Evolutionary conservation across 768 basidiomycete genomes (phyloP).

Genomic region (Lanmaoa rubissima): DNA sequence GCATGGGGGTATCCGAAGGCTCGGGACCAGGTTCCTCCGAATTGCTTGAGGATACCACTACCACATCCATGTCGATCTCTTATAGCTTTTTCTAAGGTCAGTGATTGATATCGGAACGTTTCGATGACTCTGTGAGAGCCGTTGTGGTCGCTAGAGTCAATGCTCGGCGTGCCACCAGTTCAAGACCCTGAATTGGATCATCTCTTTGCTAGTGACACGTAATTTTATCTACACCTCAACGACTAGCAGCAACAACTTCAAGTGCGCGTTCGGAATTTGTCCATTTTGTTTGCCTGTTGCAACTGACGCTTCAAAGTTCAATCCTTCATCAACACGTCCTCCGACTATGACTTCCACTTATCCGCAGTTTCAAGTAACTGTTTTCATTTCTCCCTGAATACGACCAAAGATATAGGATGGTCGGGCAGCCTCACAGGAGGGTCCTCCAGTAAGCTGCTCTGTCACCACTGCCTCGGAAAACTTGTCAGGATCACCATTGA

Average conservation of each 20-base stretch:
- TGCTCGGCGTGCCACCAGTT: not conserved
- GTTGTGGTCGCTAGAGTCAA: not conserved
- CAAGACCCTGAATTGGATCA: too few relatives aligned
- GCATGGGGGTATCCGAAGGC: not conserved
- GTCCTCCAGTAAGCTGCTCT: constrained; percentile 5
- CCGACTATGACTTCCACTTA: constrained; percentile 21
- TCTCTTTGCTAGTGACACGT: not conserved
- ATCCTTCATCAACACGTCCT: constrained; percentile 9
- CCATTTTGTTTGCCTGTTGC: not conserved
- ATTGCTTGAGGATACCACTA: not conserved
- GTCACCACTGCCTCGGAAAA: constrained; percentile 7
- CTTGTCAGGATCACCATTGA: constrained; percentile 14
- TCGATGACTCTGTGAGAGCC: not conserved
- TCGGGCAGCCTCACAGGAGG: constrained; percentile 19
- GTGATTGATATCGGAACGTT: constrained; percentile 3
- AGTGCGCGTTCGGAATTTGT: not conserved
- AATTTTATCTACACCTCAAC: too few relatives aligned
- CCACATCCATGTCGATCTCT: not conserved
- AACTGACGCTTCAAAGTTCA: not conserved
- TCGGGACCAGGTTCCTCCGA: not conserved
- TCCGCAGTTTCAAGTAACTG: constrained; percentile 14
- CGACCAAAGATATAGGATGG: not conserved
- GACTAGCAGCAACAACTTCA: too few relatives aligned
- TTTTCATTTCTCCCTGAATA: not conserved
- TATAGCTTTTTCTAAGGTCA: not conserved